Percentiles rank a stretch among this genome's conserved stretches.
Evolutionary conservation across 1,284 basidiomycete genomes (phyloP).

Genomic region (Leccinum griseonigrum): DNA sequence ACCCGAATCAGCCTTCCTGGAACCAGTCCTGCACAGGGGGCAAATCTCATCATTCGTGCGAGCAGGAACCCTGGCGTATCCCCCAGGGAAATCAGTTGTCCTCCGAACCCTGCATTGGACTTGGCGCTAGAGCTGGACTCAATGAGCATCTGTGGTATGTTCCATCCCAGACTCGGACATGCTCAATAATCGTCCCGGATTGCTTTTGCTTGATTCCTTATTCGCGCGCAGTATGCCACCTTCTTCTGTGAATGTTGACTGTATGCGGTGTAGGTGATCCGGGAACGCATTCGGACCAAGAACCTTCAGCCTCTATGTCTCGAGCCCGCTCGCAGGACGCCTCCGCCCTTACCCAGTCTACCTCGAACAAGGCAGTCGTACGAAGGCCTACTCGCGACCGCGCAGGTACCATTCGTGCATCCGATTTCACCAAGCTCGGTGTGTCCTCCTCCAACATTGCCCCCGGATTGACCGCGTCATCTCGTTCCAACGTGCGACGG

Average conservation of each 20-base stretch:
- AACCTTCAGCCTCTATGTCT: background rate
- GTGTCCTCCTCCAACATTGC: background rate
- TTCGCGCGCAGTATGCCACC: background rate
- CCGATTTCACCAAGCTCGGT: slow-evolving; percentile 19
- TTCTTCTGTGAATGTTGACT: slow-evolving; percentile 11
- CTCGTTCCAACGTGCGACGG: slow-evolving; percentile 19
- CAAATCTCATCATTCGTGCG: background rate
- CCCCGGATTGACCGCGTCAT: background rate
- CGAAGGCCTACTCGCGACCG: slow-evolving; percentile 19
- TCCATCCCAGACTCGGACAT: background rate
- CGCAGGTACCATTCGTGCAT: slow-evolving; percentile 33
- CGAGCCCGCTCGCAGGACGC: slow-evolving; percentile 9
- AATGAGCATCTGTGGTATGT: slow-evolving; percentile 32
- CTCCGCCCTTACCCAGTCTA: background rate
- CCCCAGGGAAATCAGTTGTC: background rate
- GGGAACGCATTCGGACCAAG: slow-evolving; percentile 11
- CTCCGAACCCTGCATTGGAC: slow-evolving; percentile 20
- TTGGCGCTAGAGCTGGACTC: slow-evolving; percentile 21
- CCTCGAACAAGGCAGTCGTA: slow-evolving; percentile 12
- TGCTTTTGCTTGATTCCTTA: background rate
- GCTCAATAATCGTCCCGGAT: background rate
- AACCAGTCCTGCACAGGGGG: slow-evolving; percentile 15
- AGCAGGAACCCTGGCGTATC: background rate
- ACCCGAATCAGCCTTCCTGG: slow-evolving; percentile 10
- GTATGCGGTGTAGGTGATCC: slow-evolving; percentile 10